Base-by-base conservation (phyloP, 2,329 filamentous ascomycete species). In the Ambrosiella cleistominuta region DNA sequence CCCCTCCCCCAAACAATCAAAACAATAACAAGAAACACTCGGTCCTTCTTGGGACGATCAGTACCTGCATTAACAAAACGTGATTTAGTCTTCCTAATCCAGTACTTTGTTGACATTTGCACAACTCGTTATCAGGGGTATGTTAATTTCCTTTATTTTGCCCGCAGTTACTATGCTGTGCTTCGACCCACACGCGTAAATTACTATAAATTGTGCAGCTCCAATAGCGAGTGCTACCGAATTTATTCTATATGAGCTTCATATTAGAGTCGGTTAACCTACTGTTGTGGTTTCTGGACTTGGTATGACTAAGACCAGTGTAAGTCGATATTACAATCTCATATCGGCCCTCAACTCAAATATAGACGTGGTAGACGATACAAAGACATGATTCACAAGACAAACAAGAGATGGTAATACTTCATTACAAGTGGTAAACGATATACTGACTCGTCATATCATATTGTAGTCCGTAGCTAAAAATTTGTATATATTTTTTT, bases 31-130 rank as follows among this genome's bases (percentile, higher is more conserved):
- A 52, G 8, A 39, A 38, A 51, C 19, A 37, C 45, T 51, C 13
- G 45, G 47, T 3, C 55, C 27, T 55, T 17, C 42, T 49, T 50
- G 37, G 11, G 47, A 12, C 36, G 35, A 52, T 37, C 19, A 13
- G 56, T 57, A 57, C 56, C 56, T 57, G 47, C 47, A 57, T 57
- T 12, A 40, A 17, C 27, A 27, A 27, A 19, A 27, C 8, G 27
- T 36, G 47, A 51, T 35, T 51, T 51, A 51, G 47, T 51, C 47
- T 51, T 51, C 47, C 47, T 51, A 35, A 27, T 51, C 47, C 19
- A 36, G 47, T 51, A 51, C 47, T 51, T 51, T 51, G 47, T 51
- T 51, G 47, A 51, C 19, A 51, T 51, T 51, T 51, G 17, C 27
- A 49, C 37, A 42, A 36, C 5, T 51, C 6, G 42, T 47, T 8